A percentile compares a stretch with the other conserved stretches of the same genome.
Conservation (phyloP, 2,329 filamentous ascomycete genomes). For the Fusarium globosum region DNA sequence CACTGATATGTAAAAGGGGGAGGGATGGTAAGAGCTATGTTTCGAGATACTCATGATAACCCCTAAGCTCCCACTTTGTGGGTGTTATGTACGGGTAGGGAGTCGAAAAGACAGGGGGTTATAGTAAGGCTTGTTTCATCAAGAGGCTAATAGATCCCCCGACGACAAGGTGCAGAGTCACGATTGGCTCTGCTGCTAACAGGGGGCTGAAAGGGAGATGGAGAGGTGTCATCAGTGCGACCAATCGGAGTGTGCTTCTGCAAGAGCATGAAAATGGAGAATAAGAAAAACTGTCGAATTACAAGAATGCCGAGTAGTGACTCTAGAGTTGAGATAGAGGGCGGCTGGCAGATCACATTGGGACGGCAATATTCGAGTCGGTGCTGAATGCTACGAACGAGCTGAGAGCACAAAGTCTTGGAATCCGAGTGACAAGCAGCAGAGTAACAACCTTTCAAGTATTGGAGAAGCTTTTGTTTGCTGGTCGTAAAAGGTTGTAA, state of each 20-base stretch:
- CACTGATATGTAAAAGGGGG: constrained; percentile 1
- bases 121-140: constrained; percentile 45
- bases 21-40: constrained; percentile 16
- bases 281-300: neutral
- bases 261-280: constrained; percentile 8
- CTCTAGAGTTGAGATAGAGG: neutral
- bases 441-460: neutral
- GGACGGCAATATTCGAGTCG: neutral
- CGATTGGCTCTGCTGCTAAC: constrained; percentile 34
- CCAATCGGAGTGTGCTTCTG: constrained; percentile 20
- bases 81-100: constrained; percentile 38
- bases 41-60: constrained; percentile 17
- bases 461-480: neutral
- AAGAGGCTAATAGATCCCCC: constrained; percentile 41
- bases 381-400: neutral
- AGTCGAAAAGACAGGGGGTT: constrained; percentile 25
- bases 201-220: constrained; percentile 14
- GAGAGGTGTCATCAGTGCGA: constrained; percentile 26
- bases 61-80: constrained; percentile 29
- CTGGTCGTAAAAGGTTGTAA: neutral
- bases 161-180: constrained; percentile 15
- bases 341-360: neutral
- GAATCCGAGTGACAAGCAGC: neutral
- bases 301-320: neutral
- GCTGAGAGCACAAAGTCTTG: neutral